Evolutionary conservation across 495 filamentous ascomycete genomes (phyloP).

Genomic region (Apodospora peruviana): DNA sequence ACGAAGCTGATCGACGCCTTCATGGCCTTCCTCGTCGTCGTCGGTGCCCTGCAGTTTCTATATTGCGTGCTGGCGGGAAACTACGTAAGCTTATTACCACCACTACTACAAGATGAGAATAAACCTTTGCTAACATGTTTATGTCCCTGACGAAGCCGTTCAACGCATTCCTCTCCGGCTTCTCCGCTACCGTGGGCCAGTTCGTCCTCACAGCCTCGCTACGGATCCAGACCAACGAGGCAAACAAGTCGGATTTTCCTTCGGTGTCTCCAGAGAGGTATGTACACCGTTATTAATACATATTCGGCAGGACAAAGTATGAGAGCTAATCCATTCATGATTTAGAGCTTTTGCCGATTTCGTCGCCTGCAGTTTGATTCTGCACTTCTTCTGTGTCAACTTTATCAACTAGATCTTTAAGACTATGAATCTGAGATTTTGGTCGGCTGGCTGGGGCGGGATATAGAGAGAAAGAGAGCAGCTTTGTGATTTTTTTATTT

Average conservation of each 20-base stretch:
- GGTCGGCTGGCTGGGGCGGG: not conserved
- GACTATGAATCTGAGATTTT: too few relatives aligned
- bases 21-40: slow-evolving; percentile 80
- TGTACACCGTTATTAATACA: slow-evolving; percentile 5
- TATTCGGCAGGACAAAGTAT: not conserved
- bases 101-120: too few relatives aligned
- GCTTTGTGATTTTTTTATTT: not conserved
- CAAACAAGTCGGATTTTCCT: slow-evolving; percentile 65
- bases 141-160: slow-evolving; percentile 62
- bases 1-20: slow-evolving; percentile 90
- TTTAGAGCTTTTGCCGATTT: slow-evolving; percentile 92
- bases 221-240: slow-evolving; percentile 83
- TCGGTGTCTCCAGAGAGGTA: slow-evolving; percentile 67
- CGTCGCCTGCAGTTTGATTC: slow-evolving; percentile 85
- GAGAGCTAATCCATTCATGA: not conserved
- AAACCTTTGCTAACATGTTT: not conserved
- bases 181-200: slow-evolving; percentile 91
- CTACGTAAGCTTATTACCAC: slow-evolving; percentile 78
- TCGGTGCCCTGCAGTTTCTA: slow-evolving; percentile 83
- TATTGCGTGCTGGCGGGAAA: slow-evolving; percentile 93
- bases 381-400: slow-evolving; percentile 99
- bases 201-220: slow-evolving; percentile 80
- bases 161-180: slow-evolving; percentile 96
- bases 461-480: not conserved
- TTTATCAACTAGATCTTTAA: slow-evolving; percentile 78